Percentiles rank a stretch among this genome's conserved stretches.
Conservation (phyloP, 2,329 filamentous ascomycete genomes). For the Apiospora hydei region DNA sequence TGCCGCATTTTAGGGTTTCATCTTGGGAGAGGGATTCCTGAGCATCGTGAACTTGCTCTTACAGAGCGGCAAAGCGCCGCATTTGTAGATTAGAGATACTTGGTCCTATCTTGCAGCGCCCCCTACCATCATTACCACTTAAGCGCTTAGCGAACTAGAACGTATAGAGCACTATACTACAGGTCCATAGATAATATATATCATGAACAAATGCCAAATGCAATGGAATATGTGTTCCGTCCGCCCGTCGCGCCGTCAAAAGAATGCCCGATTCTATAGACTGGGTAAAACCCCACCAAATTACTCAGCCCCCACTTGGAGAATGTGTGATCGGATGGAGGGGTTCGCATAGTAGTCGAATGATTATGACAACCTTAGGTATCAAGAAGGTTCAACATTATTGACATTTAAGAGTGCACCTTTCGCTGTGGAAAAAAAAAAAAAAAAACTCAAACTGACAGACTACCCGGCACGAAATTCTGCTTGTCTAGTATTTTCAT, state of each 20-base stretch:
- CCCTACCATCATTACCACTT: background rate
- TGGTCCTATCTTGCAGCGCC: background rate
- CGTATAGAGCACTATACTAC: background rate
- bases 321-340: constrained; percentile 12
- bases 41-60: constrained; percentile 90
- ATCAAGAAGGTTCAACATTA: background rate
- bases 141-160: background rate
- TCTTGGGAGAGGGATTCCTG: constrained; percentile 88
- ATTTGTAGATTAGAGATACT: constrained; percentile 57
- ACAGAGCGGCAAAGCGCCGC: constrained; percentile 78
- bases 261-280: background rate
- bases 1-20: constrained; percentile 68
- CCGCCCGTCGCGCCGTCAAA: background rate
- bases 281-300: constrained; percentile 11
- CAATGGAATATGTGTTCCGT: background rate
- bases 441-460: too few relatives aligned
- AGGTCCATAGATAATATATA: background rate
- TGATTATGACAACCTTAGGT: background rate
- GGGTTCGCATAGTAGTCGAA: constrained; percentile 18
- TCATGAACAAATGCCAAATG: background rate
- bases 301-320: constrained; percentile 24
- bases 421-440: background rate
- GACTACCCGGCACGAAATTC: background rate
- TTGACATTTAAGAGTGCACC: background rate
- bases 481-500: background rate